Evolutionary conservation across 2,329 filamentous ascomycete species (phyloP), one percentile per base, ranked within the genome.

Genomic region (Ilyonectria sp.): DNA sequence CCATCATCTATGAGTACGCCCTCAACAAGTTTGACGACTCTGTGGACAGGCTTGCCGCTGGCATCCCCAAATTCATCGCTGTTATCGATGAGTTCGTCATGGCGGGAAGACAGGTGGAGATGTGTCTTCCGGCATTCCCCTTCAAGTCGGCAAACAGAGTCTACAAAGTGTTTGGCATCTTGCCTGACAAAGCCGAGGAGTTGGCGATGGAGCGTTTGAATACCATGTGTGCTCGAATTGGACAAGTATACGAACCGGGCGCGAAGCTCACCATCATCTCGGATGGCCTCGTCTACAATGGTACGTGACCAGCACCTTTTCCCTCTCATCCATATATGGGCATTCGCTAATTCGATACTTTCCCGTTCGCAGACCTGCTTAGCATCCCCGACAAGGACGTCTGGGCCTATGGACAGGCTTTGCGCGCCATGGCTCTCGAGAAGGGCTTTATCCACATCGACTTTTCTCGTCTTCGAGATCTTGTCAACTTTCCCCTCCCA

Each of bases 241-340:
- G 62, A 1, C 61, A 78, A 2, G 43, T 78, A 1, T 79, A 79
- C n/a, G 6, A 47, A 0, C 77, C 77, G 5, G 77, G 77, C 2
- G 77, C 77, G 1, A 47, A 69, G 11, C 63, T 75, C 2, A 82
- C 80, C 19, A 87, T 89, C 43, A 81, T 86, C 10, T 87, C 86
- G 0, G 86, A 88, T 70, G 86, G 86, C 0, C 78, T 88, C 17
- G 83, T 85, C 1, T 89, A 88, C 50, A 88, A 87, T 64, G 86
- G 85, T 86, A 71, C 29, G 77, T 73, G 19, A 49, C 23, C 9
- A 29, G 5, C 23, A 26, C 46, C 13, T 13, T 15, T 15, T 2
- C 7, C 5, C 8, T 7, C 23, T 3, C 13, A 9, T 29, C 3
- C 17, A 44, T 33, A 31, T 13, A 5, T n/a, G 17, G 11, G 13